These are phyloP conservation scores for Pseudozyma pruni DNA, from an alignment of 1,284 basidiomycete genomes.

Conservation along the genomic window DNA sequence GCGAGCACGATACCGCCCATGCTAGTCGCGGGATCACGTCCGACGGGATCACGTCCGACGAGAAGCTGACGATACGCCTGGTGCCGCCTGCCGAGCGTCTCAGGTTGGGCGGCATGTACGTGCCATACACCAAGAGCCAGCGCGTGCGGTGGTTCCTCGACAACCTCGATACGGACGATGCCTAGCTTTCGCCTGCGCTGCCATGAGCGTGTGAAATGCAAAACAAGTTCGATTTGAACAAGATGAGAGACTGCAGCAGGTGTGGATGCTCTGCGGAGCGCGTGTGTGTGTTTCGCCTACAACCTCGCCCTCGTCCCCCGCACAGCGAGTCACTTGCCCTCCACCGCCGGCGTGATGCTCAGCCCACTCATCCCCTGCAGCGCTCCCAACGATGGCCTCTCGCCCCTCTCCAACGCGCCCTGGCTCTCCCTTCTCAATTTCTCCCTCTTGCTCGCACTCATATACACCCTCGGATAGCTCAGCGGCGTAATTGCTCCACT, in stretches of 20 bases:
- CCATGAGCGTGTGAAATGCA: neutral
- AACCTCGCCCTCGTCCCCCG: neutral
- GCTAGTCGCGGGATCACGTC: neutral
- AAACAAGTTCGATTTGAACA: neutral
- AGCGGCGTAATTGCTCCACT: conserved; percentile 47
- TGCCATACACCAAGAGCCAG: conserved; percentile 41
- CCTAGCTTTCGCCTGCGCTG: conserved; percentile 1
- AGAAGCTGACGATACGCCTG: conserved; percentile 16
- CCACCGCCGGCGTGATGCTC: conserved; percentile 36
- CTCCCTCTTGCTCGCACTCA: conserved; percentile 40
- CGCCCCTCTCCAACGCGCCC: conserved; percentile 42
- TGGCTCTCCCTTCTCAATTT: conserved; percentile 46
- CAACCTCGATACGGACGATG: conserved; percentile 36
- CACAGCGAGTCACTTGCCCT: conserved; percentile 35
- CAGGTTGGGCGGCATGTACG: conserved; percentile 35
- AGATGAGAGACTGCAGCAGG: no score
- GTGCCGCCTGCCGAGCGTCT: conserved; percentile 26
- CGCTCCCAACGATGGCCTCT: conserved; percentile 20
- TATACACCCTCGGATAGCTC: conserved; percentile 51
- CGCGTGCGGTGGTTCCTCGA: conserved; percentile 43
- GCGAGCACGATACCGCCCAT: no score
- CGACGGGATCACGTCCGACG: conserved; percentile 5
- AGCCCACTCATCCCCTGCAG: conserved; percentile 37
- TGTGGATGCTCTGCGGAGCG: no score
- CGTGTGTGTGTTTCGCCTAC: no score